A percentile compares a stretch with the other conserved stretches of the same genome.
These are phyloP conservation scores for Paraleonurus japonicus DNA, from an alignment of 257 asterid genomes.

Conservation along the genomic window DNA sequence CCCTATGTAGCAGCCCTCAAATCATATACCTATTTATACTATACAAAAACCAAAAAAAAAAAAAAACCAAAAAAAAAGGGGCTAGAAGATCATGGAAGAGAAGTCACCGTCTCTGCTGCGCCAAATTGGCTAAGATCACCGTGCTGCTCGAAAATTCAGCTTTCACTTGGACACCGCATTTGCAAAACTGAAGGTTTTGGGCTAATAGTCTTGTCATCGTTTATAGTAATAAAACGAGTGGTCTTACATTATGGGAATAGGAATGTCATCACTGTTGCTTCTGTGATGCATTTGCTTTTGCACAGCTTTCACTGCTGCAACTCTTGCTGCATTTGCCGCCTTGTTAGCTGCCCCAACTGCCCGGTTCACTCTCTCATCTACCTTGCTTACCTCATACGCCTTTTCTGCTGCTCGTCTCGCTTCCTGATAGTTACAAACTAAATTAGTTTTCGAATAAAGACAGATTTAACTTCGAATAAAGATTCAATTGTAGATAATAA, in stretches of 20 bases:
- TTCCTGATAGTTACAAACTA: conserved; percentile 47
- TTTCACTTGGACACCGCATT: conserved; percentile 25
- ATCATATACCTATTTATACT: conserved; percentile 43
- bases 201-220: conserved; percentile 4
- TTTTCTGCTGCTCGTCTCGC: conserved; percentile 74
- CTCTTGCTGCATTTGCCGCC: conserved; percentile 89
- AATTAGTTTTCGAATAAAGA: not conserved
- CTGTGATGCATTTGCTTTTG: conserved; percentile 82
- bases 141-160: conserved; percentile 44
- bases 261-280: conserved; percentile 60
- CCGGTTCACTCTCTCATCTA: conserved; percentile 81
- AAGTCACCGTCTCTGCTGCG: conserved; percentile 22
- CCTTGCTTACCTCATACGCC: conserved; percentile 79
- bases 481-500: not conserved
- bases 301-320: conserved; percentile 79
- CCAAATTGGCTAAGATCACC: conserved; percentile 33
- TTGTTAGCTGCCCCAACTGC: conserved; percentile 72
- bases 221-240: not conserved
- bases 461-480: not conserved
- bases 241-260: conserved; percentile 35
- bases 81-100: conserved; percentile 25
- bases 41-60: conserved; percentile 34
- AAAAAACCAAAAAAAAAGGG: not conserved
- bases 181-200: conserved; percentile 25
- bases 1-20: conserved; percentile 48